Evolutionary conservation across 306 rosid species (phyloP).

Genomic region (Benincasa hispida): DNA sequence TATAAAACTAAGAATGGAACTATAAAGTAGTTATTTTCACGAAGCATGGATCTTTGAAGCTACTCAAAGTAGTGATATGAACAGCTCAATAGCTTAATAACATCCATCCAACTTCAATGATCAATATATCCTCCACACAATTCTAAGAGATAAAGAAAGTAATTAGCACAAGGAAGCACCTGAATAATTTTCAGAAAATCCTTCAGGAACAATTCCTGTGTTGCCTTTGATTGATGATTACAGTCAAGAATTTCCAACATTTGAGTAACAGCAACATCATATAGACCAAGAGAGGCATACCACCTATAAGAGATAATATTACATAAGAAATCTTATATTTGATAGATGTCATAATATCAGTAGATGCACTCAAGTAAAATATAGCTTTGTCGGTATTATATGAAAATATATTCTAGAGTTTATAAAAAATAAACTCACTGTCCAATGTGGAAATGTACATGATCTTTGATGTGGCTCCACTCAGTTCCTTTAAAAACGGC

Average conservation of each 20-base stretch:
- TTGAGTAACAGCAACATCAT: conserved; percentile 76
- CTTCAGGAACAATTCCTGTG: conserved; percentile 64
- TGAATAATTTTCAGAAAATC: conserved; percentile 74
- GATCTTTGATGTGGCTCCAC: conserved; percentile 84
- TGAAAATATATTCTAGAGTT: neutral
- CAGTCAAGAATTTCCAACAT: conserved; percentile 75
- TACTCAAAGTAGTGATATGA: neutral
- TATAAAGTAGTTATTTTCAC: neutral
- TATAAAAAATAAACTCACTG: conserved; percentile 51
- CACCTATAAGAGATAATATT: conserved; percentile 47
- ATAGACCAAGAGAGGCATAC: conserved; percentile 84
- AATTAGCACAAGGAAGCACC: conserved; percentile 39
- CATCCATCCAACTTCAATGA: neutral
- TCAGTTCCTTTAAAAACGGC: conserved; percentile 73
- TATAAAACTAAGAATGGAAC: neutral
- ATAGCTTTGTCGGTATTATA: neutral
- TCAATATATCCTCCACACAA: neutral
- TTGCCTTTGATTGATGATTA: conserved; percentile 86
- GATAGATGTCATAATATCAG: neutral
- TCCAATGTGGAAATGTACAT: conserved; percentile 90
- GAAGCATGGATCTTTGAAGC: neutral
- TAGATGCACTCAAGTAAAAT: neutral
- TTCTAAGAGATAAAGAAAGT: neutral
- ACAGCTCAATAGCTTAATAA: neutral
- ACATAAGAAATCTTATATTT: conserved; percentile 17